phyloP scores from a whole-genome alignment of 768 basidiomycete genomes.

The Tricholomella constricta region DNA sequence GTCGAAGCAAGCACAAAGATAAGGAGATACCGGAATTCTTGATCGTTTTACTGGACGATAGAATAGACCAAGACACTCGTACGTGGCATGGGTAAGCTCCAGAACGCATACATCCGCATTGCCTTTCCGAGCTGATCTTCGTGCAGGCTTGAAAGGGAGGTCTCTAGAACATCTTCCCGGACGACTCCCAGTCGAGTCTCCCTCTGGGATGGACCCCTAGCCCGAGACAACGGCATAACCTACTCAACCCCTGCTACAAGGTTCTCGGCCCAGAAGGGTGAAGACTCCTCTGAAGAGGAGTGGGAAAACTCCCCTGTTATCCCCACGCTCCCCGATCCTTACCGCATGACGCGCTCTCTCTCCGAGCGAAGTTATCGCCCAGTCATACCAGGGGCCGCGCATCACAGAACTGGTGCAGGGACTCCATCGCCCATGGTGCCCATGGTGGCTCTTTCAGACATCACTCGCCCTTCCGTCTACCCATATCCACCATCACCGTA shows the following conservation, averaged over 20 bases:
- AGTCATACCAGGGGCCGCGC: slow-evolving; percentile 2
- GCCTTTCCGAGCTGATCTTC: neutral
- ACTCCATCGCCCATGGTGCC: slow-evolving; percentile 7
- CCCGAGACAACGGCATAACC: slow-evolving; percentile 28
- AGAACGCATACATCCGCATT: neutral
- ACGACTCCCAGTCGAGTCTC: slow-evolving; percentile 33
- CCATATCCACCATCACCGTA: slow-evolving; percentile 16
- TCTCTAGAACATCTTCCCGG: slow-evolving; percentile 26
- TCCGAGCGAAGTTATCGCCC: slow-evolving; percentile 13
- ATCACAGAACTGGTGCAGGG: slow-evolving; percentile 1
- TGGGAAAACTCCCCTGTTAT: slow-evolving; percentile 37
- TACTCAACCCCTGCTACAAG: slow-evolving; percentile 13
- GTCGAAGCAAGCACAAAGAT: slow-evolving; percentile 18
- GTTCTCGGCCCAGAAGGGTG: slow-evolving; percentile 16
- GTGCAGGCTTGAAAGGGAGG: slow-evolving; percentile 34
- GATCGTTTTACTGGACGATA: slow-evolving; percentile 41
- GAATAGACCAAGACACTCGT: slow-evolving; percentile 29
- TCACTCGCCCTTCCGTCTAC: neutral
- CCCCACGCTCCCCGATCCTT: slow-evolving; percentile 27
- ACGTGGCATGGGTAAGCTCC: slow-evolving; percentile 47
- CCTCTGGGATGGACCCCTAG: slow-evolving; percentile 44
- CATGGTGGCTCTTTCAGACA: slow-evolving; percentile 12
- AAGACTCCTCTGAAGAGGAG: slow-evolving; percentile 30
- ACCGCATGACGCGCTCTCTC: slow-evolving; percentile 6
- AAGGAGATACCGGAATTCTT: slow-evolving; percentile 32